Percentiles rank a stretch among this genome's conserved stretches.
Conservation (phyloP, 225 moss, liverwort and hornwort genomes). For the Sphagnum tenellum region DNA sequence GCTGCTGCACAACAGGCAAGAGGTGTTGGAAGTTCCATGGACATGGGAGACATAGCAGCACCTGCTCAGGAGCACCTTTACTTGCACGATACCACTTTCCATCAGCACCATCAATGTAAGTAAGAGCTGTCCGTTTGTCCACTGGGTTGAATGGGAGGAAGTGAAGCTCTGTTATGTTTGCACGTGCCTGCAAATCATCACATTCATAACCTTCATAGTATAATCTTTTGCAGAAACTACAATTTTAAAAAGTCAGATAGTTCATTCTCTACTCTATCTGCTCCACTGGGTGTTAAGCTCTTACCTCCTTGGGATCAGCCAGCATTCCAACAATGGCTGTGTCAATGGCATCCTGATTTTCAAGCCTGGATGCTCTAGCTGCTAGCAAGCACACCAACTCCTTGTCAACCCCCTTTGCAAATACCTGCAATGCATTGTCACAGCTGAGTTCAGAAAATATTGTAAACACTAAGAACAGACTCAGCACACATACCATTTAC, state of each 20-base stretch:
- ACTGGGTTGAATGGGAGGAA: conserved; percentile 62
- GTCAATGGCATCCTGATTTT: conserved; percentile 62
- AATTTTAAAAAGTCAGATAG: too few species aligned
- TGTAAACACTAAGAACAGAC: too few species aligned
- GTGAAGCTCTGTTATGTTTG: conserved; percentile 42
- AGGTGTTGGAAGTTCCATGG: too few species aligned
- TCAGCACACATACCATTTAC: too few species aligned
- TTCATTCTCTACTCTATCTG: too few species aligned
- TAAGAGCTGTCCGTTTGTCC: conserved; percentile 70
- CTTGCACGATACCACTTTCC: conserved; percentile 55
- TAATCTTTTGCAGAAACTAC: too few species aligned
- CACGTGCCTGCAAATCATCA: conserved; percentile 30
- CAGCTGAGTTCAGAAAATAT: too few species aligned
- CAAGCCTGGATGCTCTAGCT: conserved; percentile 46
- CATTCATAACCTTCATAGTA: too few species aligned
- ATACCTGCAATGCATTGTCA: too few species aligned
- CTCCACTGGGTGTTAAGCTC: too few species aligned
- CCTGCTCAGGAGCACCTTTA: conserved; percentile 76
- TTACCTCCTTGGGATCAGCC: conserved; percentile 55
- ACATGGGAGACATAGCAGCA: neutral
- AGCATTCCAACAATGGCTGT: conserved; percentile 49
- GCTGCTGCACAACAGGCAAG: too few species aligned
- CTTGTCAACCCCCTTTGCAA: conserved; percentile 27
- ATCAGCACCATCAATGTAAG: conserved; percentile 35
- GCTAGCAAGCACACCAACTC: conserved; percentile 40